Percentiles rank a stretch among this genome's conserved stretches.
Conservation (phyloP, 2,329 filamentous ascomycete genomes). For the Cladophialophora chaetospira region DNA sequence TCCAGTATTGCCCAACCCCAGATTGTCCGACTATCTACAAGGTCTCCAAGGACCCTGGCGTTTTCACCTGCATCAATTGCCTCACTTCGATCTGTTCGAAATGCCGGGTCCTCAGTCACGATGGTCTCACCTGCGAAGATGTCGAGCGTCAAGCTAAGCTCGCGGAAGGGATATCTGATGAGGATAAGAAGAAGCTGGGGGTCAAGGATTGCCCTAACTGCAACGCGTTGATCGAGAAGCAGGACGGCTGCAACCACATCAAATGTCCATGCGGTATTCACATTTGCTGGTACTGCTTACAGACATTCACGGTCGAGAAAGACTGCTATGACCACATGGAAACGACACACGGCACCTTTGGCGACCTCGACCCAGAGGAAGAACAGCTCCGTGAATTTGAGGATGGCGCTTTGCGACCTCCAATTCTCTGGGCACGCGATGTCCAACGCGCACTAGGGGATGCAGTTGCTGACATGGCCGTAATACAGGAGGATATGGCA, state of each 20-base stretch:
- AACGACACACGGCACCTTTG: background rate
- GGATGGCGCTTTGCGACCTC: too few relatives aligned
- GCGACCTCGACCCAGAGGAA: background rate
- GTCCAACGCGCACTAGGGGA: too few relatives aligned
- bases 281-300: conserved; percentile 12
- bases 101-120: conserved; percentile 18
- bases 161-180: background rate
- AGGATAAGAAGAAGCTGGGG: conserved; percentile 5
- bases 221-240: conserved; percentile 60
- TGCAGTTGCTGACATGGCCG: too few relatives aligned
- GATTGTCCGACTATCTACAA: conserved; percentile 18
- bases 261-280: conserved; percentile 55
- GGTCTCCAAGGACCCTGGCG: background rate
- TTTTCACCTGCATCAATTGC: conserved; percentile 14
- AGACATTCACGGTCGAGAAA: background rate
- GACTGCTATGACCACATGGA: conserved; percentile 10
- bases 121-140: conserved; percentile 11
- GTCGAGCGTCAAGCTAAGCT: background rate
- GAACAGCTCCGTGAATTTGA: background rate
- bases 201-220: conserved; percentile 15
- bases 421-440: too few relatives aligned
- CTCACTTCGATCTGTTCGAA: conserved; percentile 12
- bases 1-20: conserved; percentile 18
- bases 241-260: conserved; percentile 84
- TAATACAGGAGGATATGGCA: too few relatives aligned